Conservation (phyloP, 1,139 yeast genomes). For the Taphrina flavorubra region DNA sequence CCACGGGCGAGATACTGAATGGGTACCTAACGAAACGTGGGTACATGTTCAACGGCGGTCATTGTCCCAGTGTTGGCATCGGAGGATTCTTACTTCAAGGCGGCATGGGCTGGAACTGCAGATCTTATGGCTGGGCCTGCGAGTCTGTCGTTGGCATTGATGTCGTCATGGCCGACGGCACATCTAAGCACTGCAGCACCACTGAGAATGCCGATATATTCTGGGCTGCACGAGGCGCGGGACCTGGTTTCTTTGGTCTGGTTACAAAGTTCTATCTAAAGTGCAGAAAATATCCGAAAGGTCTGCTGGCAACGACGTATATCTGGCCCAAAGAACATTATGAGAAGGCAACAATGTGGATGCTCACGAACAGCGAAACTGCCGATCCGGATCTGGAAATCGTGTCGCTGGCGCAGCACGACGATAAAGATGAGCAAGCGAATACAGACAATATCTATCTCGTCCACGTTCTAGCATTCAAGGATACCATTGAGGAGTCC, state of each 20-base stretch:
- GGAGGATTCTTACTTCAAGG: slow-evolving; percentile 5
- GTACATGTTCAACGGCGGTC: slow-evolving; percentile 10
- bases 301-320: slow-evolving; percentile 1
- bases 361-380: slow-evolving; percentile 1
- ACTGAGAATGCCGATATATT: neutral
- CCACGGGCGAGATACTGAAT: slow-evolving; percentile 6
- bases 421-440: neutral
- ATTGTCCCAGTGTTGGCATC: slow-evolving; percentile 1
- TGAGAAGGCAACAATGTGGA: neutral
- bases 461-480: slow-evolving; percentile 3
- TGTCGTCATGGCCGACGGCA: slow-evolving; percentile 4
- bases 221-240: slow-evolving; percentile 1
- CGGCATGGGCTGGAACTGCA: slow-evolving; percentile 14
- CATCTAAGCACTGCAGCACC: neutral
- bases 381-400: slow-evolving; percentile 2
- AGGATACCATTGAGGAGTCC: slow-evolving; percentile 1
- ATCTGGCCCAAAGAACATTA: neutral
- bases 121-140: slow-evolving; percentile 14
- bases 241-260: slow-evolving; percentile 2
- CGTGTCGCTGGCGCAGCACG: slow-evolving; percentile 6
- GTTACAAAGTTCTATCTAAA: slow-evolving; percentile 4
- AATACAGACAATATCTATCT: slow-evolving; percentile 10
- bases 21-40: slow-evolving; percentile 6
- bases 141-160: slow-evolving; percentile 1
- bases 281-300: slow-evolving; percentile 1